Evolutionary conservation across 495 filamentous ascomycete genomes (phyloP), one percentile per base, ranked within the genome.

Genomic region (Apodospora peruviana): DNA sequence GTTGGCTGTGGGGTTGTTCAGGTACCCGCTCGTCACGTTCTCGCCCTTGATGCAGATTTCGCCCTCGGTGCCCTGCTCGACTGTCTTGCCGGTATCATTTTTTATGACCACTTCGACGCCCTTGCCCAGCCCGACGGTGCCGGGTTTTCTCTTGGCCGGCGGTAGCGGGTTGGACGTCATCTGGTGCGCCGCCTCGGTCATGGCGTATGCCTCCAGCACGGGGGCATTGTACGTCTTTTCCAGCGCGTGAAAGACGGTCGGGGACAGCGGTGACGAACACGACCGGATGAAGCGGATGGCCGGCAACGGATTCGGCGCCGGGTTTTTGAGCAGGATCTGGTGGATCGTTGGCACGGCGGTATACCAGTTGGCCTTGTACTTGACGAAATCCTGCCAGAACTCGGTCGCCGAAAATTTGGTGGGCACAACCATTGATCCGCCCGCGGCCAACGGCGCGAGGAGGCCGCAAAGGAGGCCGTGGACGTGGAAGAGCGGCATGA

Each of bases 401-500:
- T 87, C 81, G 10, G 76, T 75, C 11, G 88, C 85, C n/a, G 88
- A 91, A 74, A 91, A 94, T 52, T 80, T 80, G 17, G 71, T 42
- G 1, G 87, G 86, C 5, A 90, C 79, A 50, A 90, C 75, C 49
- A 89, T 82, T 14, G 85, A 87, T 35, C 87, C 85, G 22, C 83
- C 83, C 7, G 82, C 82, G 47, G 69, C 70, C 1, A 94, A 76
- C 4, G 88, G 85, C 5, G 87, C 85, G 7, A 94, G 73, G 53
- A 91, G 83, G 20, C 80, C 86, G 32, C 87, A 89, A 4, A 91
- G 75, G 2, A 94, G 76, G 20, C 88, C 88, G 62, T 91, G 88
- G 47, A 94, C 88, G 66, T 94, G 88, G 75, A 91, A 91, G 3
- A 94, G 75, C 8, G 88, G 88, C 88, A 91, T 94, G 40, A 94